These are phyloP conservation scores for Aspergillus funiculosus DNA, from an alignment of 495 filamentous ascomycete species.

Conservation along the genomic window DNA sequence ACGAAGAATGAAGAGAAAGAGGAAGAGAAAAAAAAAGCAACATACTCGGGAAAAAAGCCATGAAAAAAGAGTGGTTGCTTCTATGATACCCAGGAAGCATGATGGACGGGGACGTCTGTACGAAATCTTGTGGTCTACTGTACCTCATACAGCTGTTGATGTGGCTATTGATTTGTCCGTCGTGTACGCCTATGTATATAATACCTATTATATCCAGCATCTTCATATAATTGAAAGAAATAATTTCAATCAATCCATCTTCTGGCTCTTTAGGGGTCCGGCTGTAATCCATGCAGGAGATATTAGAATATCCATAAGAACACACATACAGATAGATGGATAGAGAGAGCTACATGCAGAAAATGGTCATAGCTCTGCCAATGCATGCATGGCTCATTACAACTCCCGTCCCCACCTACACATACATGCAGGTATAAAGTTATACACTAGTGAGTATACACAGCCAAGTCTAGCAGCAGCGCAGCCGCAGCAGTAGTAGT, in stretches of 20 bases:
- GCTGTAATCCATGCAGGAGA: constrained; percentile 1
- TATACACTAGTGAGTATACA: too few species aligned
- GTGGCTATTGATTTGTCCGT: constrained; percentile 14
- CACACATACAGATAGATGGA: not conserved
- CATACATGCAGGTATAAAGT: too few species aligned
- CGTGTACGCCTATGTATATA: constrained; percentile 27
- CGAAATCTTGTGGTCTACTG: constrained; percentile 10
- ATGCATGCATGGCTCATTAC: not conserved
- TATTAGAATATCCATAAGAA: not conserved
- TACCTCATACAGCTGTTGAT: constrained; percentile 18
- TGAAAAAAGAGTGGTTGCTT: not conserved
- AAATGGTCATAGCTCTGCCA: constrained; percentile 1
- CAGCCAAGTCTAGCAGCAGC: too few species aligned
- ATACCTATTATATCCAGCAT: constrained; percentile 11
- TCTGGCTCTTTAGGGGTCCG: constrained; percentile 1
- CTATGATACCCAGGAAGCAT: constrained; percentile 11
- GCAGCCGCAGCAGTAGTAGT: too few species aligned
- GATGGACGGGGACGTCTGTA: not conserved
- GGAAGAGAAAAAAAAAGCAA: constrained; percentile 11
- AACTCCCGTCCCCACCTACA: not conserved
- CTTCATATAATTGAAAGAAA: constrained; percentile 7
- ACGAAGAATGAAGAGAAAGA: not conserved
- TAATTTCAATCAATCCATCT: not conserved
- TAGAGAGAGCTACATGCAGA: not conserved
- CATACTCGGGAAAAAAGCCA: not conserved